A percentile compares a stretch with the other conserved stretches of the same genome.
Conservation (phyloP, 495 filamentous ascomycete species). For the Talaromyces trachyspermus region DNA sequence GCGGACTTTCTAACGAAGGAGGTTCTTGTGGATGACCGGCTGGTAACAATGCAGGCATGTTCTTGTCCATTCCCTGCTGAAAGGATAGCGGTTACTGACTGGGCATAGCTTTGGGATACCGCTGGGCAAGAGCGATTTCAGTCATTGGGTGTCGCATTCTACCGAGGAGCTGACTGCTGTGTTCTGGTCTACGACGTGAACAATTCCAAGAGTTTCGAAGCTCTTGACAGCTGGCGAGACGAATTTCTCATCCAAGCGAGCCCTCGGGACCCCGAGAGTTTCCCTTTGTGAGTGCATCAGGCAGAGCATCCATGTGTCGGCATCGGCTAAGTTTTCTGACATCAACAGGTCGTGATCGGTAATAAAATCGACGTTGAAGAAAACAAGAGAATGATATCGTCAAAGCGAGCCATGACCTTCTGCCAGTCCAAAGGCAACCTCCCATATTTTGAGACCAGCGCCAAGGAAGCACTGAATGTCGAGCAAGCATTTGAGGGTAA, state of each 20-base stretch:
- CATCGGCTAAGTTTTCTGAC: too few relatives aligned
- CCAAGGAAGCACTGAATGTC: constrained; percentile 96
- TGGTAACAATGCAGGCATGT: constrained; percentile 96
- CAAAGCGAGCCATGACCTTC: constrained; percentile 91
- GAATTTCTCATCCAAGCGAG: constrained; percentile 98
- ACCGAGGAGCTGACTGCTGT: constrained; percentile 96
- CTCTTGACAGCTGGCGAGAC: constrained; percentile 95
- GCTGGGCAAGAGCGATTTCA: constrained; percentile 98
- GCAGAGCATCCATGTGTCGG: too few relatives aligned
- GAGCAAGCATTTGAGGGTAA: constrained; percentile 97
- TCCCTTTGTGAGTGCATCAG: constrained; percentile 72
- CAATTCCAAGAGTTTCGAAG: constrained; percentile 98
- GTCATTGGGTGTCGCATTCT: constrained; percentile 95
- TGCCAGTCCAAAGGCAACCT: constrained; percentile 96
- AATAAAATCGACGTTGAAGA: constrained; percentile 99
- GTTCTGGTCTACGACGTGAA: constrained; percentile 98
- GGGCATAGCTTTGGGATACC: constrained; percentile 85
- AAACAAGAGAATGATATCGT: constrained; percentile 92
- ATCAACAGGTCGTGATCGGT: constrained; percentile 71
- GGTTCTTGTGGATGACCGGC: constrained; percentile 91
- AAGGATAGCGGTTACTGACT: constrained; percentile 7
- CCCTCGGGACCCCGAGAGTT: constrained; percentile 96
- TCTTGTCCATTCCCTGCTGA: not conserved
- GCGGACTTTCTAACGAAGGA: constrained; percentile 99
- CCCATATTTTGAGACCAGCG: constrained; percentile 98